Base-by-base conservation (phyloP, 768 basidiomycete species). In the Kwoniella dejecticola region DNA sequence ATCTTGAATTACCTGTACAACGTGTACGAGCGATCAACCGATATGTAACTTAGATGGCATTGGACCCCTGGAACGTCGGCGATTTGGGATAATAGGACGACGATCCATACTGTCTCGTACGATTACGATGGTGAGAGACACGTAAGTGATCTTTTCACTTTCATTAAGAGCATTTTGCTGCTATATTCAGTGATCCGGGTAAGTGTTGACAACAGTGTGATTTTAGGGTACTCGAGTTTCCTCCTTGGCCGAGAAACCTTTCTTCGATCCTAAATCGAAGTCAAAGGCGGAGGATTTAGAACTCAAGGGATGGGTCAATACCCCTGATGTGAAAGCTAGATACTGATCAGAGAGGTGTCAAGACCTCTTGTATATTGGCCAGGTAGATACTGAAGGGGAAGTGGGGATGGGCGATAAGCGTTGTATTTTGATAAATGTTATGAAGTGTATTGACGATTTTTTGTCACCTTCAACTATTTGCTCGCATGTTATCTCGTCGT, bases 51-150 rank as follows among this genome's bases (percentile, higher is more conserved):
- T 19, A 71, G 81, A 19, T 79, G 76, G 76, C 70, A 75, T 38
- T 80, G 80, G 80, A 72, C 75, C 29, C 69, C 72, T 41, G 76
- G 72, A 27, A 74, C 68, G 5, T 60, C 70, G 2, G 77, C 77
- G 17, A 76, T 80, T 58, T 80, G 80, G 79, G 74, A 79, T 69
- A 81, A 80, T 64, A 55, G 74, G 44, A 61, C 65, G 11, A 75
- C 69, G 10, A 72, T 76, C 53, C 80, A 81, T 61, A 70, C 72
- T 15, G 80, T 80, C 5, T 78, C 78, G 0, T 79, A 76, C 64
- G 81, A 82, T 60, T 82, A 82, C 66, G 63, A 61, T 4, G 74
- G 72, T 17, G 66, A 67, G 24, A 79, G 83, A 47, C 68, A 71
- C 46, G 48, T 50, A 21, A 50, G 48, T 27, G 27, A 73, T 78